Evolutionary conservation across 2,329 filamentous ascomycete genomes (phyloP).

Genomic region (Arthrobotrys megalospora): DNA sequence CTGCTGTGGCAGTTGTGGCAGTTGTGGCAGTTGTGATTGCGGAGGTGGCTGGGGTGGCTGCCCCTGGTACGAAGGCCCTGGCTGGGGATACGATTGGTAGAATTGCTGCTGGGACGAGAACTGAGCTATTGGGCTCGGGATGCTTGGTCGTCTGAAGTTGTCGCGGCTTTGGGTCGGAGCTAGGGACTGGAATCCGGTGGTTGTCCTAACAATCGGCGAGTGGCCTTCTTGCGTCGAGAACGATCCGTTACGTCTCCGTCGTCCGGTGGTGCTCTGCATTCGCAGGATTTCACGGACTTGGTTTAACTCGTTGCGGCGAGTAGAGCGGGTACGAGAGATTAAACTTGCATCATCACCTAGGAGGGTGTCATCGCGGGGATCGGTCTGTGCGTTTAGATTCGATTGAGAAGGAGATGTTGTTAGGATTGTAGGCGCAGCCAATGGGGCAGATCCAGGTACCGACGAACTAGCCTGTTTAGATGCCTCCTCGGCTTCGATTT

Average conservation of each 20-base stretch:
- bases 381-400: slow-evolving; percentile 37
- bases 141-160: slow-evolving; percentile 38
- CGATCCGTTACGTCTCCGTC: slow-evolving; percentile 49
- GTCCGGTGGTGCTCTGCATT: slow-evolving; percentile 57
- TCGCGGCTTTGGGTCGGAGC: slow-evolving; percentile 28
- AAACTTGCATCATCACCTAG: slow-evolving; percentile 69
- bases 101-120: slow-evolving; percentile 10
- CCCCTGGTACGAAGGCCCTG: slow-evolving; percentile 28
- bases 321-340: slow-evolving; percentile 65
- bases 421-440: slow-evolving; percentile 44
- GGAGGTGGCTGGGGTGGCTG: slow-evolving; percentile 16
- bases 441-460: not conserved
- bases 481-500: slow-evolving; percentile 45
- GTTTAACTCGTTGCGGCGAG: slow-evolving; percentile 38
- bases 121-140: slow-evolving; percentile 32
- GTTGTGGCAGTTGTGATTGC: slow-evolving; percentile 20
- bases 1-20: not conserved
- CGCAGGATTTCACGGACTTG: slow-evolving; percentile 59
- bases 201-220: slow-evolving; percentile 42
- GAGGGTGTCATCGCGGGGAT: slow-evolving; percentile 62
- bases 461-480: slow-evolving; percentile 19
- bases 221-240: slow-evolving; percentile 36
- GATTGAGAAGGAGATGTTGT: slow-evolving; percentile 57
- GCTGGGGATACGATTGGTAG: slow-evolving; percentile 22
- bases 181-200: slow-evolving; percentile 42